Conservation (phyloP, 257 asterid genomes). For the Leptodermis oblonga region DNA sequence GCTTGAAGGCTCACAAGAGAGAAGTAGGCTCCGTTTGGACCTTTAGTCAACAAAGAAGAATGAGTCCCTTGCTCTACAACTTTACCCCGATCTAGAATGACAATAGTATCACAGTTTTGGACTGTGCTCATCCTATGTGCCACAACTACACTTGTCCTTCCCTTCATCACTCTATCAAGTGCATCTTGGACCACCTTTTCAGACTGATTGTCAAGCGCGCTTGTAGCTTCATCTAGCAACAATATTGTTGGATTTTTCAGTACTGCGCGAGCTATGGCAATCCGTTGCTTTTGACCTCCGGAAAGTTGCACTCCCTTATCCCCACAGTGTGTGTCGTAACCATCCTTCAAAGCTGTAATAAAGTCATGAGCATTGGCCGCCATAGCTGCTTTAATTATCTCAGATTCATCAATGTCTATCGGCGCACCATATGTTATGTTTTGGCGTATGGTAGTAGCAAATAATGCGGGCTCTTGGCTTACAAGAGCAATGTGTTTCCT, state of each 20-base stretch:
- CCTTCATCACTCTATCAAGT: constrained; percentile 1
- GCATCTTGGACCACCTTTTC: constrained; percentile 89
- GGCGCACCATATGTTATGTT: constrained; percentile 66
- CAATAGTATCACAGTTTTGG: background rate
- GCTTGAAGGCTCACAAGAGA: constrained; percentile 67
- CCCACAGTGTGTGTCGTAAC: constrained; percentile 75
- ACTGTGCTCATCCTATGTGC: constrained; percentile 3
- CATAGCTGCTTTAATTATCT: constrained; percentile 65
- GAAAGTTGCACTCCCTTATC: constrained; percentile 82
- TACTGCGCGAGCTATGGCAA: constrained; percentile 78
- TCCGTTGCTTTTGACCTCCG: constrained; percentile 88
- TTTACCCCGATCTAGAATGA: background rate
- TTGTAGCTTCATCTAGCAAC: constrained; percentile 45
- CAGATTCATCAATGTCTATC: constrained; percentile 37
- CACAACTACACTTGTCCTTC: constrained; percentile 7
- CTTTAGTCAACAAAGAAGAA: constrained; percentile 53
- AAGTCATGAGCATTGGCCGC: constrained; percentile 86
- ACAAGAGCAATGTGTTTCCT: constrained; percentile 75
- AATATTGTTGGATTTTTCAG: background rate
- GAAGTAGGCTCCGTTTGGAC: constrained; percentile 58
- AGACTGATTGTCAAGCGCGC: constrained; percentile 75
- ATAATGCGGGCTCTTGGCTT: constrained; percentile 77
- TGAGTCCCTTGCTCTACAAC: constrained; percentile 47
- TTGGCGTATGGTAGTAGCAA: constrained; percentile 60
- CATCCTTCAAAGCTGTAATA: constrained; percentile 59